phyloP scores from a whole-genome alignment of 495 filamentous ascomycete genomes.

The Aspergillus heteromorphus region DNA sequence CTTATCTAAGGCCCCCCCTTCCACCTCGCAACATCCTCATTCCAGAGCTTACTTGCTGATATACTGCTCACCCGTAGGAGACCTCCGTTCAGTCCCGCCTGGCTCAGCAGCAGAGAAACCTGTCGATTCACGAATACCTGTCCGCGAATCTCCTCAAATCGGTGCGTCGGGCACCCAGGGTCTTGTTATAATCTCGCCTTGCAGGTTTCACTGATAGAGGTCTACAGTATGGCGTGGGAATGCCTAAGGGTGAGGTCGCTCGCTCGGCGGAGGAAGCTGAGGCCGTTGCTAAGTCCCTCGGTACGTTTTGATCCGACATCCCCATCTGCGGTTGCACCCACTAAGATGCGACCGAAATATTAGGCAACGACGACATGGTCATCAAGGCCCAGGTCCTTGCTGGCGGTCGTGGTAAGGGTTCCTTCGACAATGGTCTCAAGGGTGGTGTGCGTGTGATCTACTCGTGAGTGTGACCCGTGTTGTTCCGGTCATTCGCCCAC shows the following conservation, averaged over 20 bases:
- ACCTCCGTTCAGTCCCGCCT: constrained; percentile 43
- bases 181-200: neutral
- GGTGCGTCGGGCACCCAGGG: constrained; percentile 45
- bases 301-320: constrained; percentile 33
- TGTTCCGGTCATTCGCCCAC: neutral
- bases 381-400: constrained; percentile 99
- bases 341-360: constrained; percentile 7
- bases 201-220: constrained; percentile 18
- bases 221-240: constrained; percentile 83
- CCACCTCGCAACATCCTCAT: too few species aligned
- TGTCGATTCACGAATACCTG: constrained; percentile 96
- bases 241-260: constrained; percentile 83
- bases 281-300: constrained; percentile 81
- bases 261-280: constrained; percentile 82
- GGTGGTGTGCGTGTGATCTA: constrained; percentile 98
- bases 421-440: constrained; percentile 97
- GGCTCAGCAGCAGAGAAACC: constrained; percentile 67
- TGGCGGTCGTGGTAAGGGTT: constrained; percentile 94
- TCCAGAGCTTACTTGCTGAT: constrained; percentile 21
- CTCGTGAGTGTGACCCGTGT: constrained; percentile 54
- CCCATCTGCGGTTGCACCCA: constrained; percentile 20
- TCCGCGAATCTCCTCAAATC: constrained; percentile 82
- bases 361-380: constrained; percentile 90
- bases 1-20: too few species aligned
- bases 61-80: constrained; percentile 29